Evolutionary conservation across 1,284 basidiomycete species (phyloP).

Genomic region (Cutaneotrichosporon sp.): DNA sequence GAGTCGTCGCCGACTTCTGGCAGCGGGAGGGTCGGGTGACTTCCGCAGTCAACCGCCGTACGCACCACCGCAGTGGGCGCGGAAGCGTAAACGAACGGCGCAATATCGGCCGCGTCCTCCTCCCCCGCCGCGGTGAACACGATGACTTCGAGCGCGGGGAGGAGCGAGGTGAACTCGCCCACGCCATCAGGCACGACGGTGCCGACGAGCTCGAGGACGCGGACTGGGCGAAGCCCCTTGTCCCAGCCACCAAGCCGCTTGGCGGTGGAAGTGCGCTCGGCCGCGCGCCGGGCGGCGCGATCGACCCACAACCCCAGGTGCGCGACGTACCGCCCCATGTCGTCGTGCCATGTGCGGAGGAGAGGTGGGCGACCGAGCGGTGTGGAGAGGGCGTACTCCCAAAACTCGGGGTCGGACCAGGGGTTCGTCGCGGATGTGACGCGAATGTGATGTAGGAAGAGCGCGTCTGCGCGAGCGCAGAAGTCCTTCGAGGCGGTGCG

Average conservation of each 20-base stretch:
- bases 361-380: background rate
- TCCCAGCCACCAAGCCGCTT: background rate
- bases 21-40: background rate
- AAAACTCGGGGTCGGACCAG: constrained; percentile 6
- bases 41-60: background rate
- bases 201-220: constrained; percentile 1
- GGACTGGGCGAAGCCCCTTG: background rate
- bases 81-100: background rate
- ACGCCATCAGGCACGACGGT: constrained; percentile 1
- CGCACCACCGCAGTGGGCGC: background rate
- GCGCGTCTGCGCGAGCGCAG: constrained; percentile 1
- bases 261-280: background rate
- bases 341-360: constrained; percentile 5
- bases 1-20: constrained; percentile 5
- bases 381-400: background rate
- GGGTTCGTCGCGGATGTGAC: constrained; percentile 4
- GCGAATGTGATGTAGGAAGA: background rate
- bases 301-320: constrained; percentile 3
- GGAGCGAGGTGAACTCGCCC: background rate
- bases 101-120: constrained; percentile 1
- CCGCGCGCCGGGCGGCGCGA: background rate
- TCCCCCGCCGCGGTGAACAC: background rate
- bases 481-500: background rate
- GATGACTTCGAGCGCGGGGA: background rate
- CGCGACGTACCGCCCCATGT: background rate